A percentile compares a stretch with the other conserved stretches of the same genome.
These are phyloP conservation scores for Rhododendron ferrugineum DNA, from an alignment of 148 eudicot species.

Conservation along the genomic window DNA sequence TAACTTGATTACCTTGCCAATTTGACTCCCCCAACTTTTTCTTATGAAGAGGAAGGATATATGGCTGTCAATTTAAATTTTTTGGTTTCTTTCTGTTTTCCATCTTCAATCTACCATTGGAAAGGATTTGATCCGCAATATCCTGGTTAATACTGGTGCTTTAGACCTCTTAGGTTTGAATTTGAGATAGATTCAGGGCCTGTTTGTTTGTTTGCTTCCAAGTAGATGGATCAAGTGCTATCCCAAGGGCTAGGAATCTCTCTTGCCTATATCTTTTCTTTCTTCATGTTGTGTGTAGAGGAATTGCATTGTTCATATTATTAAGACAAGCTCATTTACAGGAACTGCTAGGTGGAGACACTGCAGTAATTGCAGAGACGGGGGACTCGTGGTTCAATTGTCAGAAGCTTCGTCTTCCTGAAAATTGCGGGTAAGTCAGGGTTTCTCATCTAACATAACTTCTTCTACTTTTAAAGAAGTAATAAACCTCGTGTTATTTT, in stretches of 20 bases:
- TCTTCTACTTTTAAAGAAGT: not conserved
- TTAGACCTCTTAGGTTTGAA: not conserved
- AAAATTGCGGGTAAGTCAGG: constrained; percentile 63
- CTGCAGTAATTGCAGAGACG: constrained; percentile 69
- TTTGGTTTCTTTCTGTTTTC: not conserved
- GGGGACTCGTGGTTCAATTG: constrained; percentile 88
- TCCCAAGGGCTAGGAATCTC: not conserved
- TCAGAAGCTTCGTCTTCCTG: constrained; percentile 73
- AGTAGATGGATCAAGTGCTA: not conserved
- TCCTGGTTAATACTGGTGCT: not conserved
- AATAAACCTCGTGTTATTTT: not conserved
- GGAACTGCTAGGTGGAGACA: constrained; percentile 69
- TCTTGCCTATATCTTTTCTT: not conserved
- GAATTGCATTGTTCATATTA: not conserved
- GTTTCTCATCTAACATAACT: not conserved
- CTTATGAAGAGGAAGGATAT: not conserved
- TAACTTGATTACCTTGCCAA: not conserved
- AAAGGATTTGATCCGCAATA: not conserved
- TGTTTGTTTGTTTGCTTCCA: not conserved
- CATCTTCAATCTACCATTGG: not conserved
- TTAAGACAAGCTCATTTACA: constrained; percentile 23
- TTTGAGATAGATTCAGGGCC: not conserved
- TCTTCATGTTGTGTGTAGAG: not conserved
- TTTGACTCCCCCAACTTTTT: not conserved
- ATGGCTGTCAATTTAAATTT: not conserved